Evolutionary conservation across 2,329 filamentous ascomycete genomes (phyloP), one percentile per base, ranked within the genome.

Genomic region (Xylaria polymorpha): DNA sequence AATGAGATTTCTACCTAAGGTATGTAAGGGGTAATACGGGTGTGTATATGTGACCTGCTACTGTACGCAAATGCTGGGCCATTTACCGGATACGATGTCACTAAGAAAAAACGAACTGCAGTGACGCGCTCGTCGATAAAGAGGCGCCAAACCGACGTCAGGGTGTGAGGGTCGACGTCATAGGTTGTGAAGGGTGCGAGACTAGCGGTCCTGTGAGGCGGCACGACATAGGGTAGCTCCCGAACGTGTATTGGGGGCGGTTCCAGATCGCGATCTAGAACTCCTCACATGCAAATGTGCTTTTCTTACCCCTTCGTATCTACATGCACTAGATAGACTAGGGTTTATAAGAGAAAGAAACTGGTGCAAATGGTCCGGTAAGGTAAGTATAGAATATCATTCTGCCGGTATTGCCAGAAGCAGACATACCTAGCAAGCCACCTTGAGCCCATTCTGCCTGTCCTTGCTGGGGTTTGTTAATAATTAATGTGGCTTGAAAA

Each of bases 401-500:
- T n/a, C n/a, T n/a, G n/a, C n/a, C n/a, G n/a, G n/a, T n/a, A n/a
- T n/a, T n/a, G n/a, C n/a, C n/a, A n/a, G n/a, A n/a, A n/a, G n/a
- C n/a, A n/a, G n/a, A n/a, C n/a, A n/a, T n/a, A n/a, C n/a, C n/a
- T n/a, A n/a, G n/a, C 60, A 67, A 67, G 69, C 69, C 69, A 71
- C 69, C n/a, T 35, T 25, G 6, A 10, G 14, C 56, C 41, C 50
- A 4, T 55, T 32, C 4, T 53, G 12, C 20, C 50, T 20, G n/a
- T n/a, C n/a, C n/a, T n/a, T n/a, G 9, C 25, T 4, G 25, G 32
- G 29, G 37, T 18, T 20, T 8, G 32, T 25, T 43, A 41, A 41
- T 57, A 20, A 32, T 67, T 64, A 68, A 61, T 67, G 68, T 70
- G 68, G 68, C 68, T 70, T 61, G 61, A 53, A 15, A 37, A 41